Percentiles rank a stretch among this genome's conserved stretches.
phyloP scores from a whole-genome alignment of 169 alveolate species.

The Plasmodium coatneyi region DNA sequence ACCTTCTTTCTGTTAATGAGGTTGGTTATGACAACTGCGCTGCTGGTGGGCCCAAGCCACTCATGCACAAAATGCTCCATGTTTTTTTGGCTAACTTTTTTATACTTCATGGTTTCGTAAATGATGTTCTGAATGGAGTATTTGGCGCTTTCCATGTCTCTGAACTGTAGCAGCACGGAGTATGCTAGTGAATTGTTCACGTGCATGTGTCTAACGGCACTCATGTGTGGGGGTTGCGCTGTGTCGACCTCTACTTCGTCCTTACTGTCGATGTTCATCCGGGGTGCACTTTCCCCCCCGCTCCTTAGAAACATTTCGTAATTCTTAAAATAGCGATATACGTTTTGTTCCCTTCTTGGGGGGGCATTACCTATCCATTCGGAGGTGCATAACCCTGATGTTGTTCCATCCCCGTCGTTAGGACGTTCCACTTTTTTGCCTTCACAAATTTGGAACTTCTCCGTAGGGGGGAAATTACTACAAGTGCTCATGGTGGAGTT shows the following conservation, averaged over 20 bases:
- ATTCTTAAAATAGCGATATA: slow-evolving; percentile 13
- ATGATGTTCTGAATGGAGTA: slow-evolving; percentile 60
- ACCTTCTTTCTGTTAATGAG: slow-evolving; percentile 64
- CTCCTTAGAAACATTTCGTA: slow-evolving; percentile 28
- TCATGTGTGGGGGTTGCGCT: not conserved
- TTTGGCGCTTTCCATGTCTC: slow-evolving; percentile 61
- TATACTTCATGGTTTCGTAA: slow-evolving; percentile 54
- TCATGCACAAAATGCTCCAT: slow-evolving; percentile 45
- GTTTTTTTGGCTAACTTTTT: slow-evolving; percentile 15
- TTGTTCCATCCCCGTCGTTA: not conserved
- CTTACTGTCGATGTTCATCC: not conserved
- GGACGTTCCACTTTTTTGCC: not conserved
- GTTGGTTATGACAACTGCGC: slow-evolving; percentile 49
- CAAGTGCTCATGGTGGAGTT: not conserved
- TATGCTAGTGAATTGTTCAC: slow-evolving; percentile 29
- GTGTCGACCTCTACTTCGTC: not conserved
- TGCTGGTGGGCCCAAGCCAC: slow-evolving; percentile 67
- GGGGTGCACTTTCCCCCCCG: not conserved
- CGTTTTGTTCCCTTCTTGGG: not conserved
- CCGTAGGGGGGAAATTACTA: not conserved
- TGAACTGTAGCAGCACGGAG: slow-evolving; percentile 20
- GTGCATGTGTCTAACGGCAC: slow-evolving; percentile 2
- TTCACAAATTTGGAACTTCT: not conserved
- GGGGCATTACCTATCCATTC: not conserved
- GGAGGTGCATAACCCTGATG: not conserved